Base-by-base conservation (phyloP, 768 basidiomycete genomes). In the Naganishia vishniacii region DNA sequence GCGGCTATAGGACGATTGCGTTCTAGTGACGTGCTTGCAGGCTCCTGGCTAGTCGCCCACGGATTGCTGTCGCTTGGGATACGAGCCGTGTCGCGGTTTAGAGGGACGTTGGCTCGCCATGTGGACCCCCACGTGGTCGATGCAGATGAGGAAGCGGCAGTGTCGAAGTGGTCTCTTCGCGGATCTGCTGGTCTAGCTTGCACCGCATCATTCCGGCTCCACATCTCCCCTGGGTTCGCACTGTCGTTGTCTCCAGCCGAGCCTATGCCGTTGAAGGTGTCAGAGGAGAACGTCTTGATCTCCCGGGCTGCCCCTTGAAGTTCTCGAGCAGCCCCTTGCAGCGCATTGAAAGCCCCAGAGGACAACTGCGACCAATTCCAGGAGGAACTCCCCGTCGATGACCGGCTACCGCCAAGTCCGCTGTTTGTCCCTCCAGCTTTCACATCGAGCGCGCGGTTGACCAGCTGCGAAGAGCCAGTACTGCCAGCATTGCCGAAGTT, bases 351-450 rank as follows among this genome's bases (percentile, higher is more conserved):
- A 0, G 77, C 77, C 2, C 73, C 72, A 7, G 70, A 67, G 9
- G 72, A 72, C 47, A 76, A 47, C 42, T 75, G 69, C n/a, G 68
- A 67, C 77, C 75, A 77, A 25, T 66, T 65, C 75, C 75, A 76
- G 2, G 62, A 53, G 12, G 53, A 61, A 8, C 65, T 60, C 32
- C 34, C 32, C 4, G 61, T 23, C 15, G 49, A 51, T 31, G 49
- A 8, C 31, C 32, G 31, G 5, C 31, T 20, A n/a, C 13, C 31
- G 49, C 4, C 32, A 11, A 31, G 12, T 13, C 8, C 18, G 32
- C 3, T 32, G 31, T 32, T 51, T 8, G 11, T 13, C 20, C 12
- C 4, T 8, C 29, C 31, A 4, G 49, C 3, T 20, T 32, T 34
- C 31, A 31, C 29, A n/a, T 51, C 49, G 18, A 51, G 32, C 28